Evolutionary conservation across 2,329 filamentous ascomycete genomes (phyloP), one percentile per base, ranked within the genome.

Genomic region (Stenocarpella maydis): DNA sequence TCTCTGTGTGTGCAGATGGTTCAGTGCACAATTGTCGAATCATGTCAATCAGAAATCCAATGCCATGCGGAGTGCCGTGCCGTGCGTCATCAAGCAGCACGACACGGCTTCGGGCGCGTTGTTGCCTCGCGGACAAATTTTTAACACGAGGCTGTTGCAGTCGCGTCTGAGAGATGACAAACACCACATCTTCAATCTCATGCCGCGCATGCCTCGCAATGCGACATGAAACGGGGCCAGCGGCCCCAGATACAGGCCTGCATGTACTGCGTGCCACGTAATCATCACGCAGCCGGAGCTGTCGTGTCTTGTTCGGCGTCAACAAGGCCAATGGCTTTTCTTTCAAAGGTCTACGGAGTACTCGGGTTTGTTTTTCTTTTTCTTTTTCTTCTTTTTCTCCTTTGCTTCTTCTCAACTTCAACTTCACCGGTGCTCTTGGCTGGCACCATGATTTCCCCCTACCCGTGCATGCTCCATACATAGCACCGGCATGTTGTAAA

Each of bases 21-120:
- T 47, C 58, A 34, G 17, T 47, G 28, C n/a, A 41, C 41, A 60
- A 45, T 34, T 61, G 58, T 47, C 41, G 41, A 61, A 61, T 61
- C 14, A 47, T 61, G 41, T 45, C 41, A 24, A 28, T 26, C 55
- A 21, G 24, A 6, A 28, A 8, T 34, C 19, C 14, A 9, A 37
- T 37, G 34, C 6, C 34, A 37, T 17, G 10, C 1, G 19, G 37
- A n/a, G n/a, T 5, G 17, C 37, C n/a, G 10, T 12, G 34, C 34
- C 28, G 26, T 17, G 24, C 39, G 24, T 31, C 55, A 61, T 37
- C 19, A 19, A 34, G 14, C 26, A 47, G 41, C 26, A 21, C 58
- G 41, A 21, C 39, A 43, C 34, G 53, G 21, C 53, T 37, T 31
- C 58, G 15, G 19, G 19, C 58, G 41, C 41, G 58, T 24, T 34